Conservation (phyloP, 1,284 basidiomycete genomes). For the Apiotrichum brassicae region DNA sequence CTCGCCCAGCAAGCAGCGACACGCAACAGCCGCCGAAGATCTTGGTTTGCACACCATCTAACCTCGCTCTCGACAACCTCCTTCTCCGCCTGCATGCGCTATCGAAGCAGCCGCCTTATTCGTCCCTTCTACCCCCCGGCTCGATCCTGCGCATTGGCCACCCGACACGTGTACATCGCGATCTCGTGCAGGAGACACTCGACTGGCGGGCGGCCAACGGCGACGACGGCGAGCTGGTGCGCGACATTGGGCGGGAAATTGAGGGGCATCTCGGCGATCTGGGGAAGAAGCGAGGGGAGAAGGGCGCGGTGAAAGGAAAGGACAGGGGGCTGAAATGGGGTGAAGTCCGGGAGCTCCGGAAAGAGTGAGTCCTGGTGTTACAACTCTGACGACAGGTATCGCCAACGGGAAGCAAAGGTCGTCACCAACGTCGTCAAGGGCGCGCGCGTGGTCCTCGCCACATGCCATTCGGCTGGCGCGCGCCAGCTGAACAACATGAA, state of each 20-base stretch:
- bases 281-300: slow-evolving; percentile 68
- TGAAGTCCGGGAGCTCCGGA: slow-evolving; percentile 79
- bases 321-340: slow-evolving; percentile 87
- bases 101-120: slow-evolving; percentile 22
- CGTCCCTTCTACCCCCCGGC: slow-evolving; percentile 36
- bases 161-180: slow-evolving; percentile 83
- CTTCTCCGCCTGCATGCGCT: slow-evolving; percentile 61
- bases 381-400: slow-evolving; percentile 55
- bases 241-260: slow-evolving; percentile 78
- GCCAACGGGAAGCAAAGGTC: slow-evolving; percentile 76
- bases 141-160: slow-evolving; percentile 76
- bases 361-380: slow-evolving; percentile 71
- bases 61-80: slow-evolving; percentile 63
- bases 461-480: slow-evolving; percentile 84
- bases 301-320: slow-evolving; percentile 54
- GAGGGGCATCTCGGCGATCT: slow-evolving; percentile 62
- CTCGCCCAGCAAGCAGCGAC: slow-evolving; percentile 21
- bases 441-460: slow-evolving; percentile 80
- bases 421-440: slow-evolving; percentile 69
- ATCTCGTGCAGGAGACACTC: slow-evolving; percentile 70
- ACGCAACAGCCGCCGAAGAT: slow-evolving; percentile 48
- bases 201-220: slow-evolving; percentile 76
- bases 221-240: slow-evolving; percentile 70
- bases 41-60: slow-evolving; percentile 50
- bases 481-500: slow-evolving; percentile 64